These are phyloP conservation scores for Leucosporidium scottii DNA, from an alignment of 768 basidiomycete genomes.

Conservation along the genomic window DNA sequence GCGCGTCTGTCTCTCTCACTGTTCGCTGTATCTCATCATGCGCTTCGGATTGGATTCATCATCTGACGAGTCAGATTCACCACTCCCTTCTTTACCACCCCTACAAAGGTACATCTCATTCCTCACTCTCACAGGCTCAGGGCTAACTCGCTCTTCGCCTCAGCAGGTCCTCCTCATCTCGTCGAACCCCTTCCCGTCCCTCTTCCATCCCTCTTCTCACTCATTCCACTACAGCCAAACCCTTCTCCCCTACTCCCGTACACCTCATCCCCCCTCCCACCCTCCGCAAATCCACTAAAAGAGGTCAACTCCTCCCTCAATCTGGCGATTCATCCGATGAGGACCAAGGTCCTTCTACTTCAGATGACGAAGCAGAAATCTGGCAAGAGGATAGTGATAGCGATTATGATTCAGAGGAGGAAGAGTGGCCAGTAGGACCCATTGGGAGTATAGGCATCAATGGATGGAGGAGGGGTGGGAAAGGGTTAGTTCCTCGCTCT, in stretches of 20 bases:
- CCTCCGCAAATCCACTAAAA: not conserved
- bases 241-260: conserved; percentile 14
- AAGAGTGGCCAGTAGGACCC: conserved; percentile 30
- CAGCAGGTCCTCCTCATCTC: no score
- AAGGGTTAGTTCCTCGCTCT: conserved; percentile 5
- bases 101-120: not conserved
- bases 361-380: not conserved
- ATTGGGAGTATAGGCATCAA: conserved; percentile 15
- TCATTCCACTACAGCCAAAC: not conserved
- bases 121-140: no score
- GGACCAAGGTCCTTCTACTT: no score
- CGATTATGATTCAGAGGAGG: conserved; percentile 25
- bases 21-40: not conserved
- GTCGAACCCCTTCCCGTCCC: no score
- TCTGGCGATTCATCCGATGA: not conserved
- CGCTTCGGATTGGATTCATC: not conserved
- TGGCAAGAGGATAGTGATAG: not conserved
- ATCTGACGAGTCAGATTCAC: not conserved
- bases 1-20: no score
- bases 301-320: not conserved
- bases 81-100: not conserved
- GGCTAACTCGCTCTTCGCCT: no score
- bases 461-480: conserved; percentile 16
- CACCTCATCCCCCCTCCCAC: conserved; percentile 7
- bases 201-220: not conserved